phyloP scores from a whole-genome alignment of 2,329 filamentous ascomycete species.

The Dichotomopilus funicola region DNA sequence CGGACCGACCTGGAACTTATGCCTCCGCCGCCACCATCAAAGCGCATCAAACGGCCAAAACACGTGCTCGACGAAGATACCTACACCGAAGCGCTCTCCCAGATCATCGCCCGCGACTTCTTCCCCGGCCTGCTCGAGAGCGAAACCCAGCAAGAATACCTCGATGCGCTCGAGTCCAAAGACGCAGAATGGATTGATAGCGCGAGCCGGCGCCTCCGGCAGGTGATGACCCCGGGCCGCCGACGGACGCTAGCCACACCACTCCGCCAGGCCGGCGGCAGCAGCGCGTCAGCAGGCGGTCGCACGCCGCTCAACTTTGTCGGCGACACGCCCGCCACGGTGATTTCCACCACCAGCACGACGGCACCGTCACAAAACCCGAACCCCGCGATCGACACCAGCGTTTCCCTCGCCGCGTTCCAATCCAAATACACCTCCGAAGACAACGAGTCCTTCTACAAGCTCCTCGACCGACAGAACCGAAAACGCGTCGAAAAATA shows the following conservation, averaged over 20 bases:
- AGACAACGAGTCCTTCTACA: constrained; percentile 96
- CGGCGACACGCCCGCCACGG: constrained; percentile 67
- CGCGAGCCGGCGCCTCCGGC: constrained; percentile 63
- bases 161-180: constrained; percentile 82
- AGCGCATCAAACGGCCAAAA: constrained; percentile 85
- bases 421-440: constrained; percentile 94
- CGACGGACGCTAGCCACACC: constrained; percentile 23
- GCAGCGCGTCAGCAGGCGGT: constrained; percentile 30
- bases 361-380: constrained; percentile 31
- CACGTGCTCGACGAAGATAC: constrained; percentile 88
- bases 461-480: constrained; percentile 85
- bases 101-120: constrained; percentile 95
- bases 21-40: constrained; percentile 77
- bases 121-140: constrained; percentile 86
- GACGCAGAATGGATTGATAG: constrained; percentile 81
- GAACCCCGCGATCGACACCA: constrained; percentile 55
- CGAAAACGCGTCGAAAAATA: constrained; percentile 77
- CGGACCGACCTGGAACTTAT: constrained; percentile 67
- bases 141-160: constrained; percentile 83
- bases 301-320: constrained; percentile 60
- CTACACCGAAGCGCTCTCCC: constrained; percentile 82
- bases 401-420: constrained; percentile 76
- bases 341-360: constrained; percentile 31
- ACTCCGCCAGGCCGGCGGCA: constrained; percentile 17
- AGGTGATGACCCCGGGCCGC: constrained; percentile 76